Evolutionary conservation across 805 yeast species (phyloP).

Genomic region (Saccharomycopsis microspora): DNA sequence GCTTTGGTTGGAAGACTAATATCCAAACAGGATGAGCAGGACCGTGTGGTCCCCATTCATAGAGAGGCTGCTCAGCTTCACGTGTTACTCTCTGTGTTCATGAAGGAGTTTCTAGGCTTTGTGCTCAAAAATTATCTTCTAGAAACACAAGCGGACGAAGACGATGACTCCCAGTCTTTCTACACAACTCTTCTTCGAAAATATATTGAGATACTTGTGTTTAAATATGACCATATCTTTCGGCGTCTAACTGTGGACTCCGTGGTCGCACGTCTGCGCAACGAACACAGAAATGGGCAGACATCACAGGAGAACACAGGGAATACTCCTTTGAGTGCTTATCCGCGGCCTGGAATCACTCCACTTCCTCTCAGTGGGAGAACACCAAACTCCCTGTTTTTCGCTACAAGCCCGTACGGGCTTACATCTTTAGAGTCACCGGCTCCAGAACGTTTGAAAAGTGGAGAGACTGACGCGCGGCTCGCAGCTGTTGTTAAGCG

Average conservation of each 20-base stretch:
- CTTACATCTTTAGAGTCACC: slow-evolving; percentile 11
- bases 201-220: slow-evolving; percentile 7
- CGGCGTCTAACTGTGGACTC: slow-evolving; percentile 1
- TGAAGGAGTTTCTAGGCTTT: slow-evolving; percentile 10
- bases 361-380: neutral
- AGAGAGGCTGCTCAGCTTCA: too few relatives aligned
- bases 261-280: neutral
- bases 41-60: too few relatives aligned
- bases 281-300: neutral
- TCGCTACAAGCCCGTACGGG: slow-evolving; percentile 11
- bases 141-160: neutral
- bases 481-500: neutral
- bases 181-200: slow-evolving; percentile 10
- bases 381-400: neutral
- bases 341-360: neutral
- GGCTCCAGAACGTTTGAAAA: neutral
- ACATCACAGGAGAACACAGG: too few relatives aligned
- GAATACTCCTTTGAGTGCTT: neutral
- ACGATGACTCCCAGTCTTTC: neutral
- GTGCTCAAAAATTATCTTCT: slow-evolving; percentile 6
- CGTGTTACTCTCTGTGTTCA: slow-evolving; percentile 31
- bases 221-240: slow-evolving; percentile 10
- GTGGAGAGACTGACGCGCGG: neutral
- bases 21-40: too few relatives aligned
- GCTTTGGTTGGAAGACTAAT: slow-evolving; percentile 36